Evolutionary conservation across 257 asterid species (phyloP), one percentile per base, ranked within the genome.

Genomic region (Perilla frutescens): DNA sequence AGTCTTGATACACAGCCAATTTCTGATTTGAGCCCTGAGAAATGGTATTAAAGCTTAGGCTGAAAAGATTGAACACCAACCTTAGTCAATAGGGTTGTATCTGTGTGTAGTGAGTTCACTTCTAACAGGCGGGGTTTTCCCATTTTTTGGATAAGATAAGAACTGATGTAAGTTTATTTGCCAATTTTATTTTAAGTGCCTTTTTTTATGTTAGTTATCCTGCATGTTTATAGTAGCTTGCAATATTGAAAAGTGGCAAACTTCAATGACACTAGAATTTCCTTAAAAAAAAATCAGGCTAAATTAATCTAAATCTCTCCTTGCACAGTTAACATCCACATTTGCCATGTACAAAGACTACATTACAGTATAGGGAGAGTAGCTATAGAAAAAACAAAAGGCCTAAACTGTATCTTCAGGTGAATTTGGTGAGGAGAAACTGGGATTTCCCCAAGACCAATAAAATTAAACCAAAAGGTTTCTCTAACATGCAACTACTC

Each of bases 61-160:
- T 53, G 8, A 44, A 66, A 67, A n/a, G 49, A 8, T 26, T 50
- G 40, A 7, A 36, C 29, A 60, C 48, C 29, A 59, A 59, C 11
- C 47, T 13, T 59, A 5, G 64, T 55, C 61, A 3, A 40, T 59
- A 59, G 65, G 64, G 32, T 37, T 61, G 44, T 61, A 61, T n/a
- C 55, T 3, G 5, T 26, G 5, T 26, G 20, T 6, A 64, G 70
- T 44, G 56, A 64, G 40, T 64, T 20, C 53, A 64, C 1, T 20
- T 20, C 26, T 20, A 20, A 0, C 26, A 34, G 37, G 4, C 1
- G 37, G 37, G 3, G 3, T 4, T 34, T 34, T 34, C 37, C 37
- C 37, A 2, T 34, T 34, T 34, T 34, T 4, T 62, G 47, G 14
- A 11, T 47, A 13, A 11, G 51, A 47, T 47, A 13, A 45, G 14